Conservation (phyloP, 257 asterid species). For the Oldenlandia corymbosa region DNA sequence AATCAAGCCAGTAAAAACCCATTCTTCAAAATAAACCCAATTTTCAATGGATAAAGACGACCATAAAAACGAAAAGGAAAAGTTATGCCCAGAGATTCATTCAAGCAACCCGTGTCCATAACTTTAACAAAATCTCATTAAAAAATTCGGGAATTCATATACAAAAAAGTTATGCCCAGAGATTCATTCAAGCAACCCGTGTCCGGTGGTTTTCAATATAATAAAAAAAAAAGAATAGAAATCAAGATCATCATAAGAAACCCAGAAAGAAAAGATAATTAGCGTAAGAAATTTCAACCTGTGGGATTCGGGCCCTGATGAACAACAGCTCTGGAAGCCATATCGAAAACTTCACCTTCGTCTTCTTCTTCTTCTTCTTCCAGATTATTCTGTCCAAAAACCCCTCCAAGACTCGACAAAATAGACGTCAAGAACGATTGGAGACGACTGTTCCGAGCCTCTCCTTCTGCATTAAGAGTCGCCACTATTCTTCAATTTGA, state of each 20-base stretch:
- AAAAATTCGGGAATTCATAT: too few species aligned
- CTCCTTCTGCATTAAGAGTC: slow-evolving; percentile 45
- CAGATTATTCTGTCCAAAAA: slow-evolving; percentile 31
- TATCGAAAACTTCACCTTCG: slow-evolving; percentile 19
- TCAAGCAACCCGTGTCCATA: background rate
- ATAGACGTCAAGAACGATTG: slow-evolving; percentile 55
- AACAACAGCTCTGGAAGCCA: slow-evolving; percentile 46
- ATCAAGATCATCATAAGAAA: too few species aligned
- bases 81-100: background rate
- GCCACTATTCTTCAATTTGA: slow-evolving; percentile 43
- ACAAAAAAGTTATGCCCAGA: too few species aligned
- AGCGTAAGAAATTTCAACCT: slow-evolving; percentile 22
- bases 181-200: too few species aligned
- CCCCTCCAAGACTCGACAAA: slow-evolving; percentile 63
- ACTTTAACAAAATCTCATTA: background rate
- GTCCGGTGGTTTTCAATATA: too few species aligned
- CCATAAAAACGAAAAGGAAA: background rate
- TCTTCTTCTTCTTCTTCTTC: slow-evolving; percentile 26
- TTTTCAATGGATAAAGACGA: background rate
- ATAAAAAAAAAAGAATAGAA: too few species aligned
- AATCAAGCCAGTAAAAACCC: background rate
- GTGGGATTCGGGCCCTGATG: slow-evolving; percentile 43
- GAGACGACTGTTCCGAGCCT: slow-evolving; percentile 68
- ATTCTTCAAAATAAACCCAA: too few species aligned
- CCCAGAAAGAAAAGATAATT: too few species aligned